These are phyloP conservation scores for Candida boidinii DNA, from an alignment of 805 yeast genomes.

Conservation along the genomic window DNA sequence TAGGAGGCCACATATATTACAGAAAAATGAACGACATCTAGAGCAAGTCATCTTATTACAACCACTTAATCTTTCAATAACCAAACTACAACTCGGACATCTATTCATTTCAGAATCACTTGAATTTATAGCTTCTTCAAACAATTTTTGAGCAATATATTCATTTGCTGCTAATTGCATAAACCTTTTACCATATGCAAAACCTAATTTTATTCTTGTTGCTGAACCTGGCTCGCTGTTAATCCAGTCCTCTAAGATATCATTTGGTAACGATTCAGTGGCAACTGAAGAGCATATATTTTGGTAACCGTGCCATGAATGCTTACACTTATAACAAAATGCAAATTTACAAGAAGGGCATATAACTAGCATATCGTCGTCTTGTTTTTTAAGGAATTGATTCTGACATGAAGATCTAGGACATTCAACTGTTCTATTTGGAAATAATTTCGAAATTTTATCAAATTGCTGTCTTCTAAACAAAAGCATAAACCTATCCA, in stretches of 20 bases:
- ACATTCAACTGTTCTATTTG: conserved; percentile 41
- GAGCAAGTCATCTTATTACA: conserved; percentile 57
- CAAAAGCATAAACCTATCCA: conserved; percentile 30
- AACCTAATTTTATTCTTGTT: conserved; percentile 16
- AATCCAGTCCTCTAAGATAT: conserved; percentile 27
- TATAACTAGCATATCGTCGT: conserved; percentile 35
- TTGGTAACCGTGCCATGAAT: conserved; percentile 53
- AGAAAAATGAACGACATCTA: conserved; percentile 39
- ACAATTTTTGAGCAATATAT: conserved; percentile 36
- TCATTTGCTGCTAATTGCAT: conserved; percentile 35
- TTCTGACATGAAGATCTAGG: conserved; percentile 36
- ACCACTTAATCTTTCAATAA: conserved; percentile 49
- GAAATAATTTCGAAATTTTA: conserved; percentile 34
- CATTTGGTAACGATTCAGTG: conserved; percentile 26
- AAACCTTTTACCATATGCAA: conserved; percentile 36
- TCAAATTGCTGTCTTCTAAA: conserved; percentile 32
- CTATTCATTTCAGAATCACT: conserved; percentile 33
- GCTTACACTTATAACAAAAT: conserved; percentile 47
- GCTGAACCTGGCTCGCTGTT: conserved; percentile 25
- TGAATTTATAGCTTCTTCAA: conserved; percentile 33
- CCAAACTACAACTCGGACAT: conserved; percentile 46
- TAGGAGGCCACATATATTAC: conserved; percentile 43
- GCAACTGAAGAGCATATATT: conserved; percentile 33
- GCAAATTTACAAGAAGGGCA: conserved; percentile 44
- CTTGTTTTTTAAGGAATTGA: conserved; percentile 38